Evolutionary conservation across 495 filamentous ascomycete species (phyloP).

Genomic region (Xylaria intraflava): DNA sequence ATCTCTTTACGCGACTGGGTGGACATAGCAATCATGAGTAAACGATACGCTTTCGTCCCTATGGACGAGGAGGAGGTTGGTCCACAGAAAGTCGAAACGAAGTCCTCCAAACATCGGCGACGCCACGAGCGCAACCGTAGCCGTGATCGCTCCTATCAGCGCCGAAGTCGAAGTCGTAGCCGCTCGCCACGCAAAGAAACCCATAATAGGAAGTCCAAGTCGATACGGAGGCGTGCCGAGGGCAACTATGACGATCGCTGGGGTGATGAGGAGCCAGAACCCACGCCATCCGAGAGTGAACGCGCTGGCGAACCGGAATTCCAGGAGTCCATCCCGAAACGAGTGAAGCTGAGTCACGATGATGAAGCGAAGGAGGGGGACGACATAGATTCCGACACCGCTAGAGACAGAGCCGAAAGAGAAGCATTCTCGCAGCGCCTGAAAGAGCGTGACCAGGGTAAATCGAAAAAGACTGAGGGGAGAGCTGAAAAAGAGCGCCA

Average conservation of each 20-base stretch:
- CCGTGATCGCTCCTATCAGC: constrained; percentile 12
- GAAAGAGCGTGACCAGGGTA: constrained; percentile 53
- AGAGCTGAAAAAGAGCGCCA: constrained; percentile 43
- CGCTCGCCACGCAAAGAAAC: constrained; percentile 34
- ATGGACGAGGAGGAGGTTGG: constrained; percentile 70
- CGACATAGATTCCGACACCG: constrained; percentile 51
- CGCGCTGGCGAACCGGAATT: constrained; percentile 39
- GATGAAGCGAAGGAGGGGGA: constrained; percentile 43
- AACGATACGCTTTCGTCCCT: constrained; percentile 73
- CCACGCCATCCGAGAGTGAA: constrained; percentile 43
- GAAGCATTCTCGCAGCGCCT: constrained; percentile 71
- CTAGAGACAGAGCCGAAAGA: constrained; percentile 60
- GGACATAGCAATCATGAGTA: constrained; percentile 37
- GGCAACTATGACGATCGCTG: constrained; percentile 67
- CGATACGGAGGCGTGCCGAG: constrained; percentile 30
- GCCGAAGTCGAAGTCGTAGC: constrained; percentile 21
- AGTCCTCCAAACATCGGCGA: constrained; percentile 44
- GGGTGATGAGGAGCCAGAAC: constrained; percentile 64
- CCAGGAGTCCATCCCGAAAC: constrained; percentile 51
- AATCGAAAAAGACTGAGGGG: constrained; percentile 64
- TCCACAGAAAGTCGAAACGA: constrained; percentile 46
- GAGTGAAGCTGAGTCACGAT: constrained; percentile 43
- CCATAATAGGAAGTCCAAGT: constrained; percentile 48
- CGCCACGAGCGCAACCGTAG: constrained; percentile 20
- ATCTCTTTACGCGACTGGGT: neutral